phyloP scores from a whole-genome alignment of 2,329 filamentous ascomycete genomes.

The Gremmenia infestans region DNA sequence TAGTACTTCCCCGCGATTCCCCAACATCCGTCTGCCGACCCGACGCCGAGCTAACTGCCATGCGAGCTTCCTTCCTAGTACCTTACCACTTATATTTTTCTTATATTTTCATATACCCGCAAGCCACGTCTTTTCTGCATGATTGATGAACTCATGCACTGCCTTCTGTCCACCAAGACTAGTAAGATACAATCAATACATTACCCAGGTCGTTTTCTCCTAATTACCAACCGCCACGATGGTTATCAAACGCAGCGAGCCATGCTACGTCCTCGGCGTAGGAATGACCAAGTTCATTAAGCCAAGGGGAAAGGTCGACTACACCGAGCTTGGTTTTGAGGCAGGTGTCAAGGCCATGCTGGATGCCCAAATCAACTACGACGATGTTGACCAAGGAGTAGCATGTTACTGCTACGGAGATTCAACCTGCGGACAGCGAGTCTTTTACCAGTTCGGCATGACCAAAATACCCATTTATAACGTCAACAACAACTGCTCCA shows the following conservation, averaged over 20 bases:
- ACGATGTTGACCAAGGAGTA: conserved; percentile 89
- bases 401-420: conserved; percentile 99
- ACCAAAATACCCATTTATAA: conserved; percentile 95
- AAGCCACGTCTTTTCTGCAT: too few species aligned
- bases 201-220: too few species aligned
- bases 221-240: conserved; percentile 8
- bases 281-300: conserved; percentile 99
- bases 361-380: conserved; percentile 87
- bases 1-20: too few species aligned
- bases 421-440: conserved; percentile 88
- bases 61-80: too few species aligned
- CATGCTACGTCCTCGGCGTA: conserved; percentile 86
- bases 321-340: conserved; percentile 90
- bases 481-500: conserved; percentile 98
- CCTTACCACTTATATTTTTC: too few species aligned
- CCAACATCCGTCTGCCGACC: too few species aligned
- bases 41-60: too few species aligned
- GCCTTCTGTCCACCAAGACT: too few species aligned
- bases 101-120: too few species aligned
- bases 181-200: too few species aligned
- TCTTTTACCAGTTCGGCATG: conserved; percentile 99
- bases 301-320: conserved; percentile 88
- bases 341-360: conserved; percentile 56
- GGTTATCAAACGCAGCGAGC: conserved; percentile 29
- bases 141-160: too few species aligned